Evolutionary conservation across 805 yeast genomes (phyloP).

Genomic region (Blastobotrys robertii): DNA sequence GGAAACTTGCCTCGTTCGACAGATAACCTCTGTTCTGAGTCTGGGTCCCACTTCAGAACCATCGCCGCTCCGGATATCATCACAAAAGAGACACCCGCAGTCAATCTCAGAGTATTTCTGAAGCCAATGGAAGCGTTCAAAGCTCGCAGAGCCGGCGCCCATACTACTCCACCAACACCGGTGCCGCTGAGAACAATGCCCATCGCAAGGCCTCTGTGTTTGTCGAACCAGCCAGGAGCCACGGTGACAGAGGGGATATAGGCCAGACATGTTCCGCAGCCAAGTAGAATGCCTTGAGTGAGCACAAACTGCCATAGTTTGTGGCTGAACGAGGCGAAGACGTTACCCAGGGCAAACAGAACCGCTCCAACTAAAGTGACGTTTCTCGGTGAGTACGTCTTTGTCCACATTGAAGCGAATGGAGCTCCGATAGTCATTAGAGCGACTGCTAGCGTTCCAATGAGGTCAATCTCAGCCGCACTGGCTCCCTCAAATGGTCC

Average conservation of each 20-base stretch:
- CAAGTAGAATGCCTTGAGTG: conserved; percentile 15
- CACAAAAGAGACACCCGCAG: conserved; percentile 10
- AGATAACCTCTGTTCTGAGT: no score
- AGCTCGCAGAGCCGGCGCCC: conserved; percentile 12
- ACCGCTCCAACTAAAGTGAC: conserved; percentile 9
- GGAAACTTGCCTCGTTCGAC: conserved; percentile 4
- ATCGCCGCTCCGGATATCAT: conserved; percentile 6
- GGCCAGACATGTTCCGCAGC: conserved; percentile 12
- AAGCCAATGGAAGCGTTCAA: conserved; percentile 12
- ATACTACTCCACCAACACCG: conserved; percentile 17
- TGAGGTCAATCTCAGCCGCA: conserved; percentile 10
- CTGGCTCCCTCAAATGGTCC: conserved; percentile 11
- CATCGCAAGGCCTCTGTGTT: conserved; percentile 19
- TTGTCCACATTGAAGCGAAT: conserved; percentile 1
- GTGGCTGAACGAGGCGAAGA: conserved; percentile 8
- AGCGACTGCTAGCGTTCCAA: conserved; percentile 15
- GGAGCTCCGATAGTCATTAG: conserved; percentile 11
- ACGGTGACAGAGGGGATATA: conserved; percentile 16
- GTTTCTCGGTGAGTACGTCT: conserved; percentile 1
- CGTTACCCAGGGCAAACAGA: conserved; percentile 9
- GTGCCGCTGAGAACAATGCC: conserved; percentile 19
- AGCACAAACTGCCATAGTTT: conserved; percentile 13
- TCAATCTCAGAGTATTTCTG: conserved; percentile 13
- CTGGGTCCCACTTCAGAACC: conserved; percentile 5
- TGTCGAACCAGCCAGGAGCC: conserved; percentile 16